Evolutionary conservation across 306 rosid species (phyloP).

Genomic region (Medicago truncatula): DNA sequence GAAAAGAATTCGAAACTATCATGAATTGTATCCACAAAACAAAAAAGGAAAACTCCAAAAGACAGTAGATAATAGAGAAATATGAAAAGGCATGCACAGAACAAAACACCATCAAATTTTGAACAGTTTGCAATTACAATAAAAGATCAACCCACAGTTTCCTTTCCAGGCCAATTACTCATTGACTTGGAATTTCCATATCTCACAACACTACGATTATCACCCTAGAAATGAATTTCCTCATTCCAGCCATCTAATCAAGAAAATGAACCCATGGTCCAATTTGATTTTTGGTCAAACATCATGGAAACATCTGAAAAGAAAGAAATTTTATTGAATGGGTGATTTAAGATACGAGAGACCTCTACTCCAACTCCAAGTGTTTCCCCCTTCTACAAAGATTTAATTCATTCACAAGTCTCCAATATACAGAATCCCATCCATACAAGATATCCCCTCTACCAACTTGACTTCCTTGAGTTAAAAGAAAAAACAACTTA

Average conservation of each 20-base stretch:
- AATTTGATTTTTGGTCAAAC: neutral
- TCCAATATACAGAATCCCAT: neutral
- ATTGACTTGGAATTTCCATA: neutral
- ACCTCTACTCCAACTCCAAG: conserved; percentile 19
- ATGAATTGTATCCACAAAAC: conserved; percentile 2
- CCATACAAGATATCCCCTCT: neutral
- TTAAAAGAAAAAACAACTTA: neutral
- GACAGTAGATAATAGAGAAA: neutral
- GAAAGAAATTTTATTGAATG: neutral
- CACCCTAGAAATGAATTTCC: neutral
- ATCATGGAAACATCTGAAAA: neutral
- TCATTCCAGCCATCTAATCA: neutral
- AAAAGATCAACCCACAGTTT: conserved; percentile 1
- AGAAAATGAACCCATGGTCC: neutral
- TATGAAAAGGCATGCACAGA: conserved; percentile 7
- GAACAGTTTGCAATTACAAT: conserved; percentile 15
- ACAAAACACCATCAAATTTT: neutral
- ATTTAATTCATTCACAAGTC: neutral
- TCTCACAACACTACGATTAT: conserved; percentile 14
- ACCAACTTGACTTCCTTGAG: neutral
- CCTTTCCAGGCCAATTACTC: neutral
- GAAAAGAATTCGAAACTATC: neutral
- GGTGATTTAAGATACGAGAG: neutral
- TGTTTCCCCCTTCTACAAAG: conserved; percentile 7
- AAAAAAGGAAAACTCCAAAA: conserved; percentile 6